Percentiles rank a stretch among this genome's conserved stretches.
These are phyloP conservation scores for Plenodomus lindquistii DNA, from an alignment of 2,329 filamentous ascomycete species.

Conservation along the genomic window DNA sequence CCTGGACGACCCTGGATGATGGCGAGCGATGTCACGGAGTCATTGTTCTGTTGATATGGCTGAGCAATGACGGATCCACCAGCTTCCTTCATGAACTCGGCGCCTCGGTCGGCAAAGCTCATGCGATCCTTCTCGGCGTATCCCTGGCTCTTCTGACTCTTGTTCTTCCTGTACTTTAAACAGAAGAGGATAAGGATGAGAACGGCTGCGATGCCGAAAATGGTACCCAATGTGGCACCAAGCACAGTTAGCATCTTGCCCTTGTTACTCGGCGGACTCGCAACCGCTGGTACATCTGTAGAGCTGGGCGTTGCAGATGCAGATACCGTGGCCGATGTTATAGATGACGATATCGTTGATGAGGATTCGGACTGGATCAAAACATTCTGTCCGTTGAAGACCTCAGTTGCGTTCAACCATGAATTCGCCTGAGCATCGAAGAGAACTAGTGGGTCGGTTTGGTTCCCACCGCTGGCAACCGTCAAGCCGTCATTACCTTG, in stretches of 20 bases:
- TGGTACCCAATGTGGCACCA: conserved; percentile 79
- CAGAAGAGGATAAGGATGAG: conserved; percentile 74
- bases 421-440: conserved; percentile 76
- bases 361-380: conserved; percentile 29
- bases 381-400: conserved; percentile 58
- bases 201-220: conserved; percentile 72
- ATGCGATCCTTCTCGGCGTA: conserved; percentile 49
- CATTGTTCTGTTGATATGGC: conserved; percentile 38
- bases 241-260: conserved; percentile 65
- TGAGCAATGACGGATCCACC: conserved; percentile 47
- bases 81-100: conserved; percentile 57
- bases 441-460: conserved; percentile 69
- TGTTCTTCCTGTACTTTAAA: conserved; percentile 64
- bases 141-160: conserved; percentile 60
- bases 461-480: conserved; percentile 74
- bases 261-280: conserved; percentile 42
- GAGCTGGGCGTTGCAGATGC: conserved; percentile 27
- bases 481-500: conserved; percentile 67
- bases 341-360: conserved; percentile 42
- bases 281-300: conserved; percentile 40
- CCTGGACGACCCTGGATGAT: conserved; percentile 61
- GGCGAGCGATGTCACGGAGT: conserved; percentile 49
- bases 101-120: conserved; percentile 57
- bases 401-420: conserved; percentile 73
- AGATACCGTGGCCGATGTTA: conserved; percentile 22